Base-by-base conservation (phyloP, 352 stramenopile genomes). In the Globisporangium irregulare region DNA sequence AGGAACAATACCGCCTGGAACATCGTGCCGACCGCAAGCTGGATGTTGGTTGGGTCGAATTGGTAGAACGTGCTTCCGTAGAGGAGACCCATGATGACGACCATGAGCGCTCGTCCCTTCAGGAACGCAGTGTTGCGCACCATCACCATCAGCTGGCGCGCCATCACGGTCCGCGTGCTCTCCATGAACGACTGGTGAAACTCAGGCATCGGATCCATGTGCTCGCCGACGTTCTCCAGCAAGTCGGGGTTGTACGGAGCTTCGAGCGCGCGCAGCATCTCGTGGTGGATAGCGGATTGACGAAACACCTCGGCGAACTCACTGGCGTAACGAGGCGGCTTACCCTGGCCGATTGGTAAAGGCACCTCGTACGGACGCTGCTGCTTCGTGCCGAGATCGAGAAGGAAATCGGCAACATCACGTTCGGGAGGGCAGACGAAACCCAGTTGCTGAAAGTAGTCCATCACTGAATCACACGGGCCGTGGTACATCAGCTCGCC, bases 371-470 rank as follows among this genome's bases (percentile, higher is more conserved):
- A 84, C 20, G 72, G 66, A 4, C 25, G 15, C 67, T 85, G 78
- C 64, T 84, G 75, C 36, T 74, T 53, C 0, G 80, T 87, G 9
- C 73, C 75, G 4, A 89, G 38, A 36, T 87, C 85, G 46, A 97
- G 69, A 57, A 98, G 72, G 71, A 97, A 98, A 73, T 98, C 93
- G 12, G 92, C 92, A 3, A 92, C 71, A 66, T 98, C 93, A 62
- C 87, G 90, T 32, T 64, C 15, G 1, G 27, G 27, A 24, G 54
- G 54, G 10, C 27, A 60, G 6, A 43, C 18, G 7, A 60, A 60
- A 25, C 90, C 89, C 14, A 97, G 62, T 25, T 57, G 65, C 46
- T 82, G 72, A 66, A 98, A 98, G 74, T 98, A 97, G 22, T 70
- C 57, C 24, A 92, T 62, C 4, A 78, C 84, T 67, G 80, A 57